Conservation (phyloP, 2,329 filamentous ascomycete species). For the Colletotrichum orbiculare region DNA sequence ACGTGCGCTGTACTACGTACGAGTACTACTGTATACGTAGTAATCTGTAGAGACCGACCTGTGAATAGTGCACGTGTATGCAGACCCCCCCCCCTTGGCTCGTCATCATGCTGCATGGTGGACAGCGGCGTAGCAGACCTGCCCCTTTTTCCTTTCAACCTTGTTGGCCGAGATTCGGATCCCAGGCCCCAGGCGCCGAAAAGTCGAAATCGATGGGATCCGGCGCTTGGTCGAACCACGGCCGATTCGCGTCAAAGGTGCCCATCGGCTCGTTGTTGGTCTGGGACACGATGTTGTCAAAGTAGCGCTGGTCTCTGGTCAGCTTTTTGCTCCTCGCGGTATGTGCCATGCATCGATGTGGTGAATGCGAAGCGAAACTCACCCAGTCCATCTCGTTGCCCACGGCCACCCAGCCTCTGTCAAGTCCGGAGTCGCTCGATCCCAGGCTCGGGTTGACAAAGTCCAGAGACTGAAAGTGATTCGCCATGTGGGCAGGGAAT, state of each 20-base stretch:
- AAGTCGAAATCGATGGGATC: slow-evolving; percentile 22
- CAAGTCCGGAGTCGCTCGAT: slow-evolving; percentile 43
- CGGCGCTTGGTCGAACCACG: slow-evolving; percentile 29
- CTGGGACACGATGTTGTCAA: slow-evolving; percentile 35
- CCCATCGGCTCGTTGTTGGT: slow-evolving; percentile 26
- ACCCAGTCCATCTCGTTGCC: slow-evolving; percentile 53
- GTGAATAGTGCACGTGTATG: too few species aligned
- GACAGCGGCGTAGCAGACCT: slow-evolving; percentile 3
- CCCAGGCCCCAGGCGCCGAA: slow-evolving; percentile 23
- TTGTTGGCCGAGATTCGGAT: slow-evolving; percentile 12
- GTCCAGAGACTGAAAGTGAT: slow-evolving; percentile 23
- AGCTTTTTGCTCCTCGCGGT: neutral
- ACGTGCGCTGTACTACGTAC: neutral
- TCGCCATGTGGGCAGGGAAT: slow-evolving; percentile 3
- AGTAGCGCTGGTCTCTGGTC: slow-evolving; percentile 28
- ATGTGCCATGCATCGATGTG: neutral
- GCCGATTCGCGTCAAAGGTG: slow-evolving; percentile 10
- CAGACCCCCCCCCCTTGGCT: too few species aligned
- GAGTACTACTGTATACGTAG: slow-evolving; percentile 2
- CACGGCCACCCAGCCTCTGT: slow-evolving; percentile 50
- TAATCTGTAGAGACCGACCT: too few species aligned
- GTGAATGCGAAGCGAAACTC: slow-evolving; percentile 34
- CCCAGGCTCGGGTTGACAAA: slow-evolving; percentile 36
- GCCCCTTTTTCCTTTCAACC: slow-evolving; percentile 10
- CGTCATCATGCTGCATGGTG: neutral